These are phyloP conservation scores for Tricholoma bakamatsutake DNA, from an alignment of 768 basidiomycete genomes.

Conservation along the genomic window DNA sequence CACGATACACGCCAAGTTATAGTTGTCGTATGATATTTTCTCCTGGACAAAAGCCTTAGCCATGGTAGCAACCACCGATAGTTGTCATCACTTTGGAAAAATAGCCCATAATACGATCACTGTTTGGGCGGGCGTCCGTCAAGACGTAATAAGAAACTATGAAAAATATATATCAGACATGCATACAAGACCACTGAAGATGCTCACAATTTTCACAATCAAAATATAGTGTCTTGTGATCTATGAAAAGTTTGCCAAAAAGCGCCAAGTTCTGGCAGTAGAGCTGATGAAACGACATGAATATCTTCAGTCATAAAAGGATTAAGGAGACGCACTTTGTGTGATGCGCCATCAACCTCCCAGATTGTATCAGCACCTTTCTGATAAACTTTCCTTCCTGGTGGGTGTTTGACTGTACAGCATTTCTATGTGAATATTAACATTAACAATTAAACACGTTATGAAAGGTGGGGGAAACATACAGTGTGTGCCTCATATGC, in stretches of 20 bases:
- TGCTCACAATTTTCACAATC: constrained; percentile 79
- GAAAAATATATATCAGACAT: background rate
- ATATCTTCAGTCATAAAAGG: constrained; percentile 3
- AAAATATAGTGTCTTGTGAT: constrained; percentile 93
- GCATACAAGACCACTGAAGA: background rate
- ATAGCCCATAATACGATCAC: constrained; percentile 75
- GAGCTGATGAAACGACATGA: constrained; percentile 42
- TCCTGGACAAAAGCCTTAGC: constrained; percentile 45
- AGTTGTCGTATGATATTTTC: constrained; percentile 93
- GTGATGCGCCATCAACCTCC: constrained; percentile 83
- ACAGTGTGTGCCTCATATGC: constrained; percentile 67
- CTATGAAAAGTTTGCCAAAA: constrained; percentile 98
- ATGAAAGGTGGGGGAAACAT: constrained; percentile 23
- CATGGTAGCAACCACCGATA: background rate
- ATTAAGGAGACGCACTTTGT: background rate
- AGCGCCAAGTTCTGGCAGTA: constrained; percentile 95
- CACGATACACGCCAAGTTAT: constrained; percentile 96
- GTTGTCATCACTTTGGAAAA: constrained; percentile 49
- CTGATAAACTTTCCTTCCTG: constrained; percentile 87
- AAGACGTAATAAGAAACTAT: constrained; percentile 89
- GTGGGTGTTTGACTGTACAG: constrained; percentile 68
- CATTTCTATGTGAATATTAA: constrained; percentile 41
- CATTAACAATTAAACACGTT: background rate
- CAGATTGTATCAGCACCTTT: constrained; percentile 86
- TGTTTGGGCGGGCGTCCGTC: constrained; percentile 74